Evolutionary conservation across 768 basidiomycete genomes (phyloP).

Genomic region (Cystofilobasidium macerans): DNA sequence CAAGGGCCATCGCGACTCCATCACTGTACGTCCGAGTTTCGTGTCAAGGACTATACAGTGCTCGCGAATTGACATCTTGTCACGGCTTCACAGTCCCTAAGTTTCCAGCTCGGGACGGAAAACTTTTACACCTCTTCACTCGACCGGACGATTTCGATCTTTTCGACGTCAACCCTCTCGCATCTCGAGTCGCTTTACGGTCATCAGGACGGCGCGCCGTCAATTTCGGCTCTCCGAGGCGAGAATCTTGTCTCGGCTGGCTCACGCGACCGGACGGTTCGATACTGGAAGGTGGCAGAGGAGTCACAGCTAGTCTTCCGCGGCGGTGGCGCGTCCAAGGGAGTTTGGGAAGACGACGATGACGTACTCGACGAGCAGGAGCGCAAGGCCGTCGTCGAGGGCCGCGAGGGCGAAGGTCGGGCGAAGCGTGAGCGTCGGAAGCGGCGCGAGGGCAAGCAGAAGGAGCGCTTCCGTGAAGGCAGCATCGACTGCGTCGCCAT

Average conservation of each 20-base stretch:
- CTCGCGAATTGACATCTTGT: background rate
- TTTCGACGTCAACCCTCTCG: slow-evolving; percentile 55
- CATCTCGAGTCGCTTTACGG: slow-evolving; percentile 95
- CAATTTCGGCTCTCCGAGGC: slow-evolving; percentile 65
- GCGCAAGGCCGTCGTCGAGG: slow-evolving; percentile 45
- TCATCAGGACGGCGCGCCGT: slow-evolving; percentile 77
- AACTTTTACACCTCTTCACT: slow-evolving; percentile 68
- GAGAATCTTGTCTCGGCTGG: slow-evolving; percentile 82
- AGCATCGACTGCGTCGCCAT: slow-evolving; percentile 85
- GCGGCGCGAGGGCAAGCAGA: slow-evolving; percentile 40
- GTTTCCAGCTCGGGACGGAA: slow-evolving; percentile 42
- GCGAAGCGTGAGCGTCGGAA: slow-evolving; percentile 44
- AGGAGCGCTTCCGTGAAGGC: slow-evolving; percentile 65
- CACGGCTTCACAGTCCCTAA: slow-evolving; percentile 23
- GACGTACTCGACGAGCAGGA: slow-evolving; percentile 45
- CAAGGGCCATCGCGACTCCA: slow-evolving; percentile 60
- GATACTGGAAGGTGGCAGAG: slow-evolving; percentile 94
- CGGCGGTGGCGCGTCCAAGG: slow-evolving; percentile 74
- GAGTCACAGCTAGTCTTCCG: slow-evolving; percentile 92
- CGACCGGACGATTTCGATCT: slow-evolving; percentile 54
- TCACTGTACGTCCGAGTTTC: slow-evolving; percentile 49
- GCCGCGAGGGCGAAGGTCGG: slow-evolving; percentile 40
- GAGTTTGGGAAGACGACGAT: slow-evolving; percentile 51
- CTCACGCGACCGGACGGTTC: slow-evolving; percentile 75
- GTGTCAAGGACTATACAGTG: too few relatives aligned